Base-by-base conservation (phyloP, 495 filamentous ascomycete species). In the Aspergillus saccharolyticus region DNA sequence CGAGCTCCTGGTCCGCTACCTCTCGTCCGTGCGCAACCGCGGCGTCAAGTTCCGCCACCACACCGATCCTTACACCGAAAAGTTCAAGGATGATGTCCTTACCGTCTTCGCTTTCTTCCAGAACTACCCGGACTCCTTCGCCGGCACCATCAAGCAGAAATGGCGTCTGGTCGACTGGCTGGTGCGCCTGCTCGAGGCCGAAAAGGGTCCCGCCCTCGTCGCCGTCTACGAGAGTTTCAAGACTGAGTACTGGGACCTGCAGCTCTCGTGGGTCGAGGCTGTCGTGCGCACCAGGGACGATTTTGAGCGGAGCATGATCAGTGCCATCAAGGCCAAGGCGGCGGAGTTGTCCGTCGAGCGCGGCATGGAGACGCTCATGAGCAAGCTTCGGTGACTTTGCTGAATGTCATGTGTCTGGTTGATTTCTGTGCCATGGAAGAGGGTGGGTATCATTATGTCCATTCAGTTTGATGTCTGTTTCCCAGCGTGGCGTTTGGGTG, bases 201-300 rank as follows among this genome's bases (percentile, higher is more conserved):
- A 93, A 21, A 99, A 94, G 75, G 74, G 73, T 0, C 76, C 83
- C 6, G 70, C 70, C 16, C 71, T 97, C 5, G 83, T 89, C 3
- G 80, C 83, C 24, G 84, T 89, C 7, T 97, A 96, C 50, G 89
- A 88, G 62, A 74, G 76, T 16, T 91, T 97, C 72, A 96, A 96
- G 77, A 69, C 74, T 30, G 79, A 84, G 56, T 96, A 96, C 67
- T 97, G 92, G 93, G 94, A 99, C 72, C 76, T 96, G 65, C 90
- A 93, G 72, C 83, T 96, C 52, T 86, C 84, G 24, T 99, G 94
- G 94, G 91, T 97, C n/a, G 94, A 99, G 76, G 85, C 88, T 18
- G 94, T 96, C 58, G 67, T 99, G 55, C 79, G 91, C 70, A 76
- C 85, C 3, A 75, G 94, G 56, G 94, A 99, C 72, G 94, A 99